Percentiles rank a stretch among this genome's conserved stretches.
These are phyloP conservation scores for Pseudocercospora vitis DNA, from an alignment of 2,329 filamentous ascomycete genomes.

Conservation along the genomic window DNA sequence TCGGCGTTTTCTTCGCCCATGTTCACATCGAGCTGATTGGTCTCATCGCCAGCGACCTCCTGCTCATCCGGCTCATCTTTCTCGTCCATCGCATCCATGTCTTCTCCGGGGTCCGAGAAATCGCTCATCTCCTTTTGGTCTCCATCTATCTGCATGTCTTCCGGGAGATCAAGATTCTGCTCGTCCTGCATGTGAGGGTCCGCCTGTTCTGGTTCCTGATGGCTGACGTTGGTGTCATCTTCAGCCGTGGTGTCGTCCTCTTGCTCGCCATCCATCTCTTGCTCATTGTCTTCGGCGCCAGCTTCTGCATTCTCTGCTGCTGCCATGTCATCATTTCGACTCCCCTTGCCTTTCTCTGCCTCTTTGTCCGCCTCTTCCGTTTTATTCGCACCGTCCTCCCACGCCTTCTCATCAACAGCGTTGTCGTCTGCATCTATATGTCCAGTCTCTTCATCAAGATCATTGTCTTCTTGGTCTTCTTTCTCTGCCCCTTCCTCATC, in stretches of 20 bases:
- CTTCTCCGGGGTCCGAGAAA: slow-evolving; percentile 41
- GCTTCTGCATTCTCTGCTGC: slow-evolving; percentile 45
- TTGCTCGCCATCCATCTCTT: slow-evolving; percentile 52
- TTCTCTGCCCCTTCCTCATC: slow-evolving; percentile 65
- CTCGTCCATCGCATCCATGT: slow-evolving; percentile 29
- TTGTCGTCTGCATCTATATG: slow-evolving; percentile 82
- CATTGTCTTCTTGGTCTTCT: slow-evolving; percentile 56
- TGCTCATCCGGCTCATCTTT: slow-evolving; percentile 20
- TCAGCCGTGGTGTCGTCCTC: slow-evolving; percentile 33
- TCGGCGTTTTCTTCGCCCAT: slow-evolving; percentile 24
- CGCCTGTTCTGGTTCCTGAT: slow-evolving; percentile 65
- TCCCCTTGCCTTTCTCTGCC: slow-evolving; percentile 58
- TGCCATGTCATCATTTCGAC: slow-evolving; percentile 49
- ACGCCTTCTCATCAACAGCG: slow-evolving; percentile 97
- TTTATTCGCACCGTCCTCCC: slow-evolving; percentile 81
- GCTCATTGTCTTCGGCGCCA: slow-evolving; percentile 19
- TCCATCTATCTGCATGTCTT: slow-evolving; percentile 81
- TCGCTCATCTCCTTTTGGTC: slow-evolving; percentile 57
- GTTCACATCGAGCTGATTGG: slow-evolving; percentile 25
- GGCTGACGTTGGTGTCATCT: slow-evolving; percentile 62
- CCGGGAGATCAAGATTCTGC: slow-evolving; percentile 77
- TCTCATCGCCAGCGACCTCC: slow-evolving; percentile 16
- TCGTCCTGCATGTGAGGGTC: slow-evolving; percentile 79
- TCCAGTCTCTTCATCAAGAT: slow-evolving; percentile 67
- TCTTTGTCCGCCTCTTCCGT: slow-evolving; percentile 81